Conservation (phyloP, 768 basidiomycete genomes). For the Pulveroboletus sp. region DNA sequence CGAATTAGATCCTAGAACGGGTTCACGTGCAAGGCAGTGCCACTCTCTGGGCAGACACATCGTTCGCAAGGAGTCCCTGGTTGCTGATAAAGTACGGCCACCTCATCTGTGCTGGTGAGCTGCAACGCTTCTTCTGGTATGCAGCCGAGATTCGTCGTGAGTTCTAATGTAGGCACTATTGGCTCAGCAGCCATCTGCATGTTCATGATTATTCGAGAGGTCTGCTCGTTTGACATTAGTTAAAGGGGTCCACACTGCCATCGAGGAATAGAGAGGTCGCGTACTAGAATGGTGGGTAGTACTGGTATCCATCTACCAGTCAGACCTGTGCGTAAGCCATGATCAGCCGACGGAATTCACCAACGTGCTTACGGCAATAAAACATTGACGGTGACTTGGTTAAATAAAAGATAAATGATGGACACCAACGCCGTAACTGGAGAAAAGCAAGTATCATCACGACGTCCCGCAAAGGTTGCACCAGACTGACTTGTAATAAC, state of each 20-base stretch:
- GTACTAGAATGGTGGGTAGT: conserved; percentile 13
- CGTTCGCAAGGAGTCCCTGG: background rate
- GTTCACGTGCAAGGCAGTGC: no score
- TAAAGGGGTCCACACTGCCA: background rate
- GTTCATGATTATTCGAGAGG: conserved; percentile 21
- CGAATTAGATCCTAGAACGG: no score
- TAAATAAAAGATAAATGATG: background rate
- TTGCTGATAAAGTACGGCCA: no score
- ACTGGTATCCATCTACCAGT: conserved; percentile 10
- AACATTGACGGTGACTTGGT: conserved; percentile 9
- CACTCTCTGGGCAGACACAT: no score
- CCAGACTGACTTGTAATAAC: conserved; percentile 9
- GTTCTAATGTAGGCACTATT: background rate
- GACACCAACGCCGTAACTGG: background rate
- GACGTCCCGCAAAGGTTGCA: background rate
- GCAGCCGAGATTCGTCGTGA: background rate
- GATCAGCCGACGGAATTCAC: background rate
- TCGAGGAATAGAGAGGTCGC: background rate
- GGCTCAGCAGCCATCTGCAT: conserved; percentile 12
- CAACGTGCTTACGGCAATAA: conserved; percentile 13
- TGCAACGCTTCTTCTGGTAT: background rate
- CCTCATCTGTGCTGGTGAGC: no score
- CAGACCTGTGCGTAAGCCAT: background rate
- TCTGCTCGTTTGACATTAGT: conserved; percentile 4
- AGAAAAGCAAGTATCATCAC: background rate